phyloP scores from a whole-genome alignment of 768 basidiomycete species.

The Chalciporus piperatus region DNA sequence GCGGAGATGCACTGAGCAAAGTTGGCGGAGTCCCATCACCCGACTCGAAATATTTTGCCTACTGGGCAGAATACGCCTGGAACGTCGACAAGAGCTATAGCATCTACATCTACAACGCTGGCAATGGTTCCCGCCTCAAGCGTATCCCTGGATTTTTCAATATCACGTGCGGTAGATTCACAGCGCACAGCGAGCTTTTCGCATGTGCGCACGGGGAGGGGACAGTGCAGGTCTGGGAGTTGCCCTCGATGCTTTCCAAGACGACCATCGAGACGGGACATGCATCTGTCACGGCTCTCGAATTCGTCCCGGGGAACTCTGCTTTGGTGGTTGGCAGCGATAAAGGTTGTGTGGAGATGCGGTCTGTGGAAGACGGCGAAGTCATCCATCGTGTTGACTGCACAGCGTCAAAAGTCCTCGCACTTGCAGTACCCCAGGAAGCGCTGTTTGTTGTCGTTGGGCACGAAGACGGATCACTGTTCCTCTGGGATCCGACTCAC shows the following conservation, averaged over 20 bases:
- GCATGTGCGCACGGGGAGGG: conserved; percentile 17
- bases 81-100: conserved; percentile 13
- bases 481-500: conserved; percentile 15
- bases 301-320: conserved; percentile 10
- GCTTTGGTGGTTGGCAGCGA: conserved; percentile 11
- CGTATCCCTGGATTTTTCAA: conserved; percentile 14
- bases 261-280: conserved; percentile 11
- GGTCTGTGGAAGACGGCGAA: conserved; percentile 13
- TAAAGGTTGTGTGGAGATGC: conserved; percentile 11
- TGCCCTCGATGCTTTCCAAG: conserved; percentile 8
- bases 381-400: conserved; percentile 3
- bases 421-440: conserved; percentile 10
- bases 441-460: conserved; percentile 12
- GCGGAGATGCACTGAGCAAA: conserved; percentile 2
- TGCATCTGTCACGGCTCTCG: conserved; percentile 9
- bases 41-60: conserved; percentile 18
- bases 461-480: conserved; percentile 12
- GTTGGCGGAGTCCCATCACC: conserved; percentile 10
- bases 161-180: conserved; percentile 14
- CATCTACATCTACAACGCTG: conserved; percentile 17
- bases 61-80: conserved; percentile 19
- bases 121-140: conserved; percentile 9
- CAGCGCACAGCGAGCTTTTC: conserved; percentile 10
- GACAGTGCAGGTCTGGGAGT: conserved; percentile 18
- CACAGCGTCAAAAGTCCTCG: conserved; percentile 7